phyloP scores from a whole-genome alignment of 2,329 filamentous ascomycete species.

The Fusarium denticulatum region DNA sequence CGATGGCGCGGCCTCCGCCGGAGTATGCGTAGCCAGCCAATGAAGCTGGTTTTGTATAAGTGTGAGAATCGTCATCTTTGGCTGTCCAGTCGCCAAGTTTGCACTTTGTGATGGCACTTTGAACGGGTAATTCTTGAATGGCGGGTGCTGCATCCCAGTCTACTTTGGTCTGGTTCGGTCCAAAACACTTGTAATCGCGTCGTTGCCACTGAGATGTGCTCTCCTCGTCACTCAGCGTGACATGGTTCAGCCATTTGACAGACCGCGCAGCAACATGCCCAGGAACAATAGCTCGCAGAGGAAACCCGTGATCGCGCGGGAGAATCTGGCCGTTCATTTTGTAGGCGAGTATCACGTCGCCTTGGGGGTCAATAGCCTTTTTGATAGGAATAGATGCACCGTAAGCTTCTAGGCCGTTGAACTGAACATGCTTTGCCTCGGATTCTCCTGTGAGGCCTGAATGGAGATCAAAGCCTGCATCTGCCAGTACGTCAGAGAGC shows the following conservation, averaged over 20 bases:
- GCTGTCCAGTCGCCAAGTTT: slow-evolving; percentile 53
- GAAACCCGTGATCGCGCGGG: slow-evolving; percentile 73
- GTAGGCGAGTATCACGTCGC: slow-evolving; percentile 73
- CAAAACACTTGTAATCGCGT: slow-evolving; percentile 75
- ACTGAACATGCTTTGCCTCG: slow-evolving; percentile 63
- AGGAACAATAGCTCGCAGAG: slow-evolving; percentile 69
- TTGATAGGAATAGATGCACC: slow-evolving; percentile 69
- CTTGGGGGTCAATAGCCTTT: slow-evolving; percentile 66
- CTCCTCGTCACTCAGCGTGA: slow-evolving; percentile 73
- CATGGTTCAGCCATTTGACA: slow-evolving; percentile 75
- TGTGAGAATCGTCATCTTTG: neutral
- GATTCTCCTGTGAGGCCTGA: slow-evolving; percentile 50
- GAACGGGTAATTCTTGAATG: slow-evolving; percentile 76
- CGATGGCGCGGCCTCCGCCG: slow-evolving; percentile 71
- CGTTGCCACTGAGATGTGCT: slow-evolving; percentile 73
- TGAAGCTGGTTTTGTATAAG: slow-evolving; percentile 44
- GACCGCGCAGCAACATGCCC: slow-evolving; percentile 73
- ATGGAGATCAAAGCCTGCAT: slow-evolving; percentile 61
- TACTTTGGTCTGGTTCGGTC: slow-evolving; percentile 68
- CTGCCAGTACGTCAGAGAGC: slow-evolving; percentile 64
- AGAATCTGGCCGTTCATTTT: slow-evolving; percentile 73
- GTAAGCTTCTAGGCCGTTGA: slow-evolving; percentile 69
- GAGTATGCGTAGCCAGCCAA: slow-evolving; percentile 74
- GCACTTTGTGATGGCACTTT: slow-evolving; percentile 69
- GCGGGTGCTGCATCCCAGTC: slow-evolving; percentile 71